Conservation (phyloP, 306 rosid species). For the Purshia tridentata region DNA sequence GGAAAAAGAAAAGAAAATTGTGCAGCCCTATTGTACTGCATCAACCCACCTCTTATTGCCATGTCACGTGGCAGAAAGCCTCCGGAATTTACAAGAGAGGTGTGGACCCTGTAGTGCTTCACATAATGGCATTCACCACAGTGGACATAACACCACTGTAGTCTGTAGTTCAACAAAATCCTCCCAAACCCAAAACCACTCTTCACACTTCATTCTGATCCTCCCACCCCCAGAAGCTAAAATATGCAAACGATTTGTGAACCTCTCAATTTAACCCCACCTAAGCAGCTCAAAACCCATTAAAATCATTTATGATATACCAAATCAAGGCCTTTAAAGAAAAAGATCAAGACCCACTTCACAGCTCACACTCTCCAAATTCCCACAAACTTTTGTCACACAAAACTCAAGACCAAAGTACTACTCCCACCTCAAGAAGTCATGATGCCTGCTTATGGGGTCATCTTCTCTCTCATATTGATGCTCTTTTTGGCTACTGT, state of each 20-base stretch:
- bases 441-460: constrained; percentile 57
- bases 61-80: too few relatives aligned
- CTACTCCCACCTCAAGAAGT: constrained; percentile 27
- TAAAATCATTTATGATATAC: constrained; percentile 33
- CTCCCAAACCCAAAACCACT: constrained; percentile 4
- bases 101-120: neutral
- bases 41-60: too few relatives aligned
- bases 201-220: neutral
- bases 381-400: constrained; percentile 22
- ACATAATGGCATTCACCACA: neutral
- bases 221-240: neutral
- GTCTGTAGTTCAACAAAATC: neutral
- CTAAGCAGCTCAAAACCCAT: constrained; percentile 6
- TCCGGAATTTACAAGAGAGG: neutral
- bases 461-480: constrained; percentile 57
- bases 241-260: constrained; percentile 15
- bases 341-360: constrained; percentile 24
- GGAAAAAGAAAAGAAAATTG: too few relatives aligned
- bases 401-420: constrained; percentile 13
- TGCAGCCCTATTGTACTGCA: too few relatives aligned
- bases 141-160: neutral
- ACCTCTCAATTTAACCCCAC: constrained; percentile 8
- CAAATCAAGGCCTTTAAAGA: constrained; percentile 28
- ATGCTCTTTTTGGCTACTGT: constrained; percentile 44
- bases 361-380: constrained; percentile 21